Evolutionary conservation across 2,329 filamentous ascomycete species (phyloP), one percentile per base, ranked within the genome.

Genomic region (Grosmannia penicillata): DNA sequence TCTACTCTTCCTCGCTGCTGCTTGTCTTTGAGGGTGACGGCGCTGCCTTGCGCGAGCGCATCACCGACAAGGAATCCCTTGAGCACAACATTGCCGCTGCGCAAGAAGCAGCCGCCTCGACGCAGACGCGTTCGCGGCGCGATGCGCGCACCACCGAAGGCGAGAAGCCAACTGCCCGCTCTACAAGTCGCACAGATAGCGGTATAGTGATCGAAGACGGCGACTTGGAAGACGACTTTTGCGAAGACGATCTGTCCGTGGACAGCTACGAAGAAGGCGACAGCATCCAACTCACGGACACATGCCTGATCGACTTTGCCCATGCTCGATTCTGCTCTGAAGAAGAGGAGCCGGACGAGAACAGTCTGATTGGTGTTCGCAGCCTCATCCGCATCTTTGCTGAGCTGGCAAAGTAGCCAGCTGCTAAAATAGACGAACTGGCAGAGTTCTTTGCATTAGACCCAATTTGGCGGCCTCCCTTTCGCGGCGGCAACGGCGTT

Each of bases 261-360:
- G 29, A 46, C 24, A 38, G 45, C 23, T 43, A 45, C 28, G 57
- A 60, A 0, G 53, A 56, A 2, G 57, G 62, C 1, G 63, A 64
- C 7, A 25, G 24, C 24, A 25, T 25, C 24, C 7, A 25, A 5
- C 5, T 27, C 7, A 10, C 26, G 11, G 4, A 27, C 11, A 27
- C n/a, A n/a, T n/a, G 89, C 53, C 68, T 98, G 45, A 98, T 98
- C 49, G 91, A 98, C 56, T 98, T 98, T 66, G 91, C 91, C 2
- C 91, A 98, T 58, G 91, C 91, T 10, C 62, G 66, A 36, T 96
- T 81, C 78, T 80, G 75, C 1, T 81, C 83, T 0, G 84, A 85
- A 1, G 61, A 80, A 50, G 89, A 89, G 0, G 87, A 86, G 0
- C 79, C 82, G 0, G 91, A 98, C 55, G 79, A 93, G 59, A 96